phyloP scores from a whole-genome alignment of 169 alveolate genomes.

The Cryptosporidium ubiquitum region DNA sequence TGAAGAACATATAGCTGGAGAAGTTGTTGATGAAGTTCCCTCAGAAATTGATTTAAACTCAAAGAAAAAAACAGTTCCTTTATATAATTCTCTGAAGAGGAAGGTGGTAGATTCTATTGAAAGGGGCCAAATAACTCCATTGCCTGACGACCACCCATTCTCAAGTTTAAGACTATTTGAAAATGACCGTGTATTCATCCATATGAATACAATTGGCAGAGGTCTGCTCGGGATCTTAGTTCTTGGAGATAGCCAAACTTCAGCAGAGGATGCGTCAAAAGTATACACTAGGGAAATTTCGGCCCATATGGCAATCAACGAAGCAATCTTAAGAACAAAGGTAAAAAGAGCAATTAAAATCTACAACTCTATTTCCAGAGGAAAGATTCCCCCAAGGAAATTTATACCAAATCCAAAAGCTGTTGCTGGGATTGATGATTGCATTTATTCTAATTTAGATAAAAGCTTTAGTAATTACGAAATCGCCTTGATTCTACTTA shows the following conservation, averaged over 20 bases:
- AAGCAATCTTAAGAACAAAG: constrained; percentile 59
- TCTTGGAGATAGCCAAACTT: constrained; percentile 46
- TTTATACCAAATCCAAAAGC: constrained; percentile 13
- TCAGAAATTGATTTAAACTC: neutral
- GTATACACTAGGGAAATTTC: constrained; percentile 69
- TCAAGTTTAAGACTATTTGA: constrained; percentile 53
- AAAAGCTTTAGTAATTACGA: neutral
- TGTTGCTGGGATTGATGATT: neutral
- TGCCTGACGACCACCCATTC: constrained; percentile 60
- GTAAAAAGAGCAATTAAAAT: constrained; percentile 52
- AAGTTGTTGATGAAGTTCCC: neutral
- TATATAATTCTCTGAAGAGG: constrained; percentile 59
- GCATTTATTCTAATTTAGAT: neutral
- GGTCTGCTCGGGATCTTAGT: constrained; percentile 62
- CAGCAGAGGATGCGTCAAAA: constrained; percentile 64
- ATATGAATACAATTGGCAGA: constrained; percentile 46
- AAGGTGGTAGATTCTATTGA: constrained; percentile 62
- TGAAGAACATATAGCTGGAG: constrained; percentile 3
- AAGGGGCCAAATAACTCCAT: constrained; percentile 24
- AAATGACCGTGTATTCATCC: constrained; percentile 50
- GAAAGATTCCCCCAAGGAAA: neutral
- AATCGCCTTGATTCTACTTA: constrained; percentile 15
- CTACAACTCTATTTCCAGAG: constrained; percentile 42
- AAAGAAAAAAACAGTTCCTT: constrained; percentile 4
- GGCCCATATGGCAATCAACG: constrained; percentile 71